phyloP scores from a whole-genome alignment of 2,329 filamentous ascomycete genomes.

The Talaromyces sp. region DNA sequence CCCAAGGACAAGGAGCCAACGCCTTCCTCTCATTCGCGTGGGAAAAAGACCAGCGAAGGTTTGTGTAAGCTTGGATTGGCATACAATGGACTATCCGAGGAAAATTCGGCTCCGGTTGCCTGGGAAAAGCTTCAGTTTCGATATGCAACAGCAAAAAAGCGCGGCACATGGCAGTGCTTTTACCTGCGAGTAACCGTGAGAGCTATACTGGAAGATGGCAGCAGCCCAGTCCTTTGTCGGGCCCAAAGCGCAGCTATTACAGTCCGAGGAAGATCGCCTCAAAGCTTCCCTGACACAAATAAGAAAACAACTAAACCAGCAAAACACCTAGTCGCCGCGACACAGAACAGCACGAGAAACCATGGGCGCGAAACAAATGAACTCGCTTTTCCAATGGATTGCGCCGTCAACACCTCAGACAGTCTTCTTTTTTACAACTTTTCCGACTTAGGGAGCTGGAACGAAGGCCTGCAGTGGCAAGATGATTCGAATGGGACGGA shows the following conservation, averaged over 20 bases:
- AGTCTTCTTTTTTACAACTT: slow-evolving; percentile 8
- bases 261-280: slow-evolving; percentile 9
- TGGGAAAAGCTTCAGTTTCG: slow-evolving; percentile 13
- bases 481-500: not conserved
- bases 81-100: not conserved
- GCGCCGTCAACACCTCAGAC: not conserved
- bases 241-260: slow-evolving; percentile 9
- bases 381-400: not conserved
- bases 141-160: slow-evolving; percentile 11
- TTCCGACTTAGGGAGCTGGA: slow-evolving; percentile 5
- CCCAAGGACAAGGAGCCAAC: not conserved
- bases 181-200: slow-evolving; percentile 8
- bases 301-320: not conserved
- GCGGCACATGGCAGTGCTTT: slow-evolving; percentile 12
- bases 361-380: not conserved
- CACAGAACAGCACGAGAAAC: not conserved
- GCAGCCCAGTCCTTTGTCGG: not conserved
- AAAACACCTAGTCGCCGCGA: not conserved
- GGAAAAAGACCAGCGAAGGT: not conserved
- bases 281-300: slow-evolving; percentile 8
- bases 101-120: not conserved
- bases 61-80: not conserved
- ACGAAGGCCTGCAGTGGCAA: slow-evolving; percentile 6
- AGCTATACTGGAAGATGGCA: slow-evolving; percentile 8
- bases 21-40: not conserved